These are phyloP conservation scores for Erythrophleum fordii DNA, from an alignment of 306 rosid genomes.

Conservation along the genomic window DNA sequence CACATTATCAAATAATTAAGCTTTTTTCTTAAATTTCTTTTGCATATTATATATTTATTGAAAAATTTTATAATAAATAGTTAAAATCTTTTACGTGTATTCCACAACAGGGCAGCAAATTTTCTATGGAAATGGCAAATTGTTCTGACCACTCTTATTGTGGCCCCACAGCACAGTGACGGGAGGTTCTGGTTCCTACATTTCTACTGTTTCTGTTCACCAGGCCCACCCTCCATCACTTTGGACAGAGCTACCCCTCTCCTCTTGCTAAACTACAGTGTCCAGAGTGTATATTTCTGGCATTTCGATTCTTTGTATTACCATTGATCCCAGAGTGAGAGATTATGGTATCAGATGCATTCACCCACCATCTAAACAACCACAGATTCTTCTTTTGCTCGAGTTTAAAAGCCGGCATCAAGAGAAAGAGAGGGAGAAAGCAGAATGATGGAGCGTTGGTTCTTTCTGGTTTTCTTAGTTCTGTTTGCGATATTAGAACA, in stretches of 20 bases:
- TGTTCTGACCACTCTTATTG: constrained; percentile 11
- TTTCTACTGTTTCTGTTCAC: not conserved
- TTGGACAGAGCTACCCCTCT: constrained; percentile 32
- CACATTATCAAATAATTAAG: too few species aligned
- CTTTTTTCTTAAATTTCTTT: too few species aligned
- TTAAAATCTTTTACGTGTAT: too few species aligned
- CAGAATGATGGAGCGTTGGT: constrained; percentile 45
- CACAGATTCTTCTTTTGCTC: not conserved
- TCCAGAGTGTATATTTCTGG: not conserved
- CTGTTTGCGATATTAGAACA: constrained; percentile 37
- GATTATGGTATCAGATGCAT: not conserved
- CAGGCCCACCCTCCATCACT: constrained; percentile 14
- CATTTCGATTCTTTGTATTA: not conserved
- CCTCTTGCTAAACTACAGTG: not conserved
- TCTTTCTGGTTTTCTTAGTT: constrained; percentile 45
- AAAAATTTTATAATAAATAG: too few species aligned
- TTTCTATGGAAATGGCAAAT: not conserved
- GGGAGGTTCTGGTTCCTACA: constrained; percentile 24
- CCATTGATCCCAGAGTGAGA: not conserved
- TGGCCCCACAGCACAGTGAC: constrained; percentile 1
- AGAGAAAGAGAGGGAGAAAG: not conserved
- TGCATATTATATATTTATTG: too few species aligned
- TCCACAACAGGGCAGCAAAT: not conserved
- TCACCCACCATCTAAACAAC: constrained; percentile 4
- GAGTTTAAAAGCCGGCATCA: not conserved